These are phyloP conservation scores for Haplosporangium gracile DNA, from an alignment of 192 early-diverging fungal genomes.

Conservation along the genomic window DNA sequence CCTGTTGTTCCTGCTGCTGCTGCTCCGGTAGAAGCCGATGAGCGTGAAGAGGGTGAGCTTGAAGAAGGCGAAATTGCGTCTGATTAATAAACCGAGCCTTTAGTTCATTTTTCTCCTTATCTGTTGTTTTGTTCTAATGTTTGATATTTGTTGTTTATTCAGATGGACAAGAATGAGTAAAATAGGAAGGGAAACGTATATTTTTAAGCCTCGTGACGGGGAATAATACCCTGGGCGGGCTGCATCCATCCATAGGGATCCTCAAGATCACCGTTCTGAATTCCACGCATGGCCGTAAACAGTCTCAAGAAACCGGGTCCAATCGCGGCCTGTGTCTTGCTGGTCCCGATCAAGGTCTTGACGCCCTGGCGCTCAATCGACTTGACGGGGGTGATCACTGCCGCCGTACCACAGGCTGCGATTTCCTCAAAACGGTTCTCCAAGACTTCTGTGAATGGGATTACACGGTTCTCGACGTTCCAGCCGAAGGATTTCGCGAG, in stretches of 20 bases:
- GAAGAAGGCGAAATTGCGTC: constrained; percentile 53
- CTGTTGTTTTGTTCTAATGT: neutral
- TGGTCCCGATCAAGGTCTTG: constrained; percentile 57
- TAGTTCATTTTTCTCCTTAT: neutral
- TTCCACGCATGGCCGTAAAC: constrained; percentile 70
- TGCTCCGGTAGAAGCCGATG: neutral
- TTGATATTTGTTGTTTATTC: neutral
- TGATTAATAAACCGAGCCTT: constrained; percentile 20
- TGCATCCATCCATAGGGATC: constrained; percentile 79
- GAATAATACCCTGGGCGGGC: constrained; percentile 71
- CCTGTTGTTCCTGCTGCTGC: neutral
- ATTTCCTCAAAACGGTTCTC: constrained; percentile 74
- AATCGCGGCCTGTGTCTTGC: constrained; percentile 60
- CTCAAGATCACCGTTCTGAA: constrained; percentile 74
- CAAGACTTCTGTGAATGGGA: constrained; percentile 70
- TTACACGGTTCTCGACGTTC: constrained; percentile 65
- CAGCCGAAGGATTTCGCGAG: constrained; percentile 75
- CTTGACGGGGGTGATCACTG: constrained; percentile 79
- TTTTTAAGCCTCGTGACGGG: constrained; percentile 26
- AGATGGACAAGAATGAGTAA: neutral
- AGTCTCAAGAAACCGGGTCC: constrained; percentile 67
- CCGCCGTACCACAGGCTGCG: constrained; percentile 82
- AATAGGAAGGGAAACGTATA: neutral
- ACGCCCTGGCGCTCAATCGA: constrained; percentile 71
- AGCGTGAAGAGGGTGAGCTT: constrained; percentile 44